Conservation (phyloP, 805 yeast genomes). For the Saturnispora saitoi region DNA sequence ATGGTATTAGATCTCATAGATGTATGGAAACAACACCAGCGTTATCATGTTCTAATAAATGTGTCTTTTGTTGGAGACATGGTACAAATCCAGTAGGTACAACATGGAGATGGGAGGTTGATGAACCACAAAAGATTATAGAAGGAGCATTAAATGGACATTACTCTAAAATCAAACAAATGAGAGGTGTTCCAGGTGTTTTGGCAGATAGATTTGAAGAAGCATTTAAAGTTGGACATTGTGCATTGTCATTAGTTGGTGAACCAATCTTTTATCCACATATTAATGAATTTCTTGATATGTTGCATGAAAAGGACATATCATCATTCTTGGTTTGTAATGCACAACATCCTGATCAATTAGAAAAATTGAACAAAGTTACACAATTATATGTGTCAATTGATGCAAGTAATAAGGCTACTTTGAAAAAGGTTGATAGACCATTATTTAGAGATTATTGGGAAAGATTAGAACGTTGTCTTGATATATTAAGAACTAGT, state of each 20-base stretch:
- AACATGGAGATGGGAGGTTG: constrained; percentile 94
- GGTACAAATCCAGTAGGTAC: constrained; percentile 97
- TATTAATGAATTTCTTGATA: constrained; percentile 71
- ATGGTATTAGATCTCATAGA: constrained; percentile 82
- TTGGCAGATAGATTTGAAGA: constrained; percentile 84
- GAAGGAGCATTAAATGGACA: constrained; percentile 86
- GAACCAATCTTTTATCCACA: constrained; percentile 93
- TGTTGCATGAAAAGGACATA: constrained; percentile 73
- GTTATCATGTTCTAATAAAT: constrained; percentile 85
- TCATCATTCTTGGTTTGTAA: constrained; percentile 88
- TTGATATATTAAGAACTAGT: constrained; percentile 64
- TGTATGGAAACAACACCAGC: constrained; percentile 97
- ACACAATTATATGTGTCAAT: constrained; percentile 89
- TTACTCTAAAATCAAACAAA: constrained; percentile 83
- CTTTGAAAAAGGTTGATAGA: constrained; percentile 75
- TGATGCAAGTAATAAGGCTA: constrained; percentile 83
- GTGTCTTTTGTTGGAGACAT: constrained; percentile 97
- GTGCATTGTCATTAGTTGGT: constrained; percentile 89
- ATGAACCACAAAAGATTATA: constrained; percentile 74
- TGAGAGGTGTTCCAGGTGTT: constrained; percentile 94
- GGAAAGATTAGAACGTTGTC: constrained; percentile 77
- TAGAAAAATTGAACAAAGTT: constrained; percentile 60
- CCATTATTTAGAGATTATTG: constrained; percentile 87
- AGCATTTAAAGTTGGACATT: constrained; percentile 81
- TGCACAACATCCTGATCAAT: constrained; percentile 90